phyloP scores from a whole-genome alignment of 2,329 filamentous ascomycete genomes.

The Neopestalotiopsis rosae region DNA sequence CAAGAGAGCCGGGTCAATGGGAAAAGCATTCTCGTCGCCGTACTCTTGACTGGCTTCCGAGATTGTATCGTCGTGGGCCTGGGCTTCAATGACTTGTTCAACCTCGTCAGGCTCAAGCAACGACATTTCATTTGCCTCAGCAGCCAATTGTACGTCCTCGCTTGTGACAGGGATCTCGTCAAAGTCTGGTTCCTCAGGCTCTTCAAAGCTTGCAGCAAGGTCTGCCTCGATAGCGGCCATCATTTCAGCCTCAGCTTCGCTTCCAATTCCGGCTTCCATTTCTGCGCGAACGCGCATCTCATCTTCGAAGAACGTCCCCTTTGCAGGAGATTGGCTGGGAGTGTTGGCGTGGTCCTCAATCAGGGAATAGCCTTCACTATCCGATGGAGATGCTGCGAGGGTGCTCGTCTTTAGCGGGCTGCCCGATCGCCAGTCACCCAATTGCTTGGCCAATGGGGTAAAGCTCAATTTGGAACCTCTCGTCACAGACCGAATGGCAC shows the following conservation, averaged over 20 bases:
- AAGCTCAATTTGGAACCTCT: conserved; percentile 55
- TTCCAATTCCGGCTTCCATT: conserved; percentile 30
- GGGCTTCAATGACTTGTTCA: conserved; percentile 39
- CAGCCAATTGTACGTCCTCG: conserved; percentile 62
- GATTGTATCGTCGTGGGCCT: conserved; percentile 51
- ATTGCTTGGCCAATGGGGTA: conserved; percentile 66
- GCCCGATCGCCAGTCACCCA: conserved; percentile 66
- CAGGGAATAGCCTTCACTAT: conserved; percentile 32
- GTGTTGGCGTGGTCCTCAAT: conserved; percentile 29
- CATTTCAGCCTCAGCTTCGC: conserved; percentile 40
- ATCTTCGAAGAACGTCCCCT: conserved; percentile 64
- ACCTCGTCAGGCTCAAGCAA: conserved; percentile 51
- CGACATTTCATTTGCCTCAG: conserved; percentile 66
- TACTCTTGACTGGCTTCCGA: conserved; percentile 71
- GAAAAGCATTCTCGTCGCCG: conserved; percentile 68
- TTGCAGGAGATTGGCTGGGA: conserved; percentile 44
- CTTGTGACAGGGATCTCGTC: conserved; percentile 54
- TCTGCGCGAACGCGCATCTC: conserved; percentile 50
- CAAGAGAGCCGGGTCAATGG: conserved; percentile 56
- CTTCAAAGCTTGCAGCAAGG: conserved; percentile 40
- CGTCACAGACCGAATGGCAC: conserved; percentile 36
- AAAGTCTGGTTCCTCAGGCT: conserved; percentile 42
- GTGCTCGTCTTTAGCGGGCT: conserved; percentile 53
- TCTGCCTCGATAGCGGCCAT: conserved; percentile 40
- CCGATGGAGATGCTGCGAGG: conserved; percentile 31